Evolutionary conservation across 2,329 filamentous ascomycete genomes (phyloP).

Genomic region (Calonectria hongkongensis): DNA sequence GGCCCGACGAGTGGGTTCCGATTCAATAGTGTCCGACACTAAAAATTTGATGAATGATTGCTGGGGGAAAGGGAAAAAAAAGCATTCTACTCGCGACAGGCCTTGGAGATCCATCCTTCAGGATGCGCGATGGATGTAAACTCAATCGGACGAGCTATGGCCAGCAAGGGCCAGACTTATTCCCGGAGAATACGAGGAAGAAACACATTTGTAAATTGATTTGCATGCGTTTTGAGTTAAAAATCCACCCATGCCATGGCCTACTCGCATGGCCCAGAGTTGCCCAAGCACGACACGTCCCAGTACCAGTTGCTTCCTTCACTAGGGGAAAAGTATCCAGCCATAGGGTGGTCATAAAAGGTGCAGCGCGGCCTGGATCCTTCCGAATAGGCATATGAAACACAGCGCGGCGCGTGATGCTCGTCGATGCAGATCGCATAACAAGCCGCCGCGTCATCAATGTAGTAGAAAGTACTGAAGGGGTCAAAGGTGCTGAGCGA

Average conservation of each 20-base stretch:
- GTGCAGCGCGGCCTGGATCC: not conserved
- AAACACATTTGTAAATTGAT: not conserved
- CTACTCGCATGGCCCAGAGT: not conserved
- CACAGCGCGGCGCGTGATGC: not conserved
- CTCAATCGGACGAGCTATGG: not conserved
- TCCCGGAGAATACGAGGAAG: no score
- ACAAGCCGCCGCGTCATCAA: not conserved
- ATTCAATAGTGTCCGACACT: not conserved
- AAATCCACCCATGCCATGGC: no score
- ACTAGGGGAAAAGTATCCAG: not conserved
- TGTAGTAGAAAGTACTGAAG: not conserved
- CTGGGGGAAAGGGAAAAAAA: not conserved
- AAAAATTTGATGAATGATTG: slow-evolving; percentile 1
- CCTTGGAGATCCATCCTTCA: not conserved
- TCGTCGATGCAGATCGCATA: not conserved
- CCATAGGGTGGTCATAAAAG: not conserved
- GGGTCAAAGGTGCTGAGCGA: not conserved
- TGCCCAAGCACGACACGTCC: slow-evolving; percentile 5
- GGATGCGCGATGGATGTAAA: not conserved
- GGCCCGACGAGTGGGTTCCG: slow-evolving; percentile 1
- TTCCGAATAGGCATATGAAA: not conserved
- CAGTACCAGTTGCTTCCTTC: not conserved
- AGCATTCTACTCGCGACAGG: not conserved
- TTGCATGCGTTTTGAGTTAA: not conserved
- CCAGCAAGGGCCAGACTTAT: not conserved